Evolutionary conservation across 2,329 filamentous ascomycete genomes (phyloP).

Genomic region (Penicillium griseofulvum): DNA sequence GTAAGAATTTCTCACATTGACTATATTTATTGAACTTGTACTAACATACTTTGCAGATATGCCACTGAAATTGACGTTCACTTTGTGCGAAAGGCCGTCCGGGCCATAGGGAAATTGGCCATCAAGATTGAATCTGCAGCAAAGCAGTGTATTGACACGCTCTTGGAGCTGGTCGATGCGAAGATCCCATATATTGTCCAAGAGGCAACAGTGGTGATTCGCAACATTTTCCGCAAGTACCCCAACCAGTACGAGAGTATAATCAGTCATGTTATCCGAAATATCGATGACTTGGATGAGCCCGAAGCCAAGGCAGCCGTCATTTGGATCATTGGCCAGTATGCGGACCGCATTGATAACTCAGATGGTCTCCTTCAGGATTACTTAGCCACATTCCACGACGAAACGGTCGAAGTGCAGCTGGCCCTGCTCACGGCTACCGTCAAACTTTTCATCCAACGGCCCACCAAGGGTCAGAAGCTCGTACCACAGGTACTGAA

Average conservation of each 20-base stretch:
- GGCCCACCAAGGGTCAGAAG: conserved; percentile 89
- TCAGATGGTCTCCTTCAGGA: conserved; percentile 91
- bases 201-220: conserved; percentile 96
- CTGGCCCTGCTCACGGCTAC: conserved; percentile 91
- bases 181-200: conserved; percentile 99
- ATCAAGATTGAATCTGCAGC: conserved; percentile 98
- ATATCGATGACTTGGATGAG: conserved; percentile 93
- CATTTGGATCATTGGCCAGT: conserved; percentile 99
- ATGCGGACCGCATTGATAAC: conserved; percentile 96
- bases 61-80: conserved; percentile 98
- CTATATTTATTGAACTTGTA: not conserved
- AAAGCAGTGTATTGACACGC: conserved; percentile 82
- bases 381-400: conserved; percentile 88
- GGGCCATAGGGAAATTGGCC: conserved; percentile 94
- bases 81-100: conserved; percentile 95
- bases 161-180: conserved; percentile 92
- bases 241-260: conserved; percentile 98
- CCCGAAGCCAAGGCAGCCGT: conserved; percentile 97
- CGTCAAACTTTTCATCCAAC: conserved; percentile 95
- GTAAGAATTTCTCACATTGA: conserved; percentile 45
- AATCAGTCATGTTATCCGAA: conserved; percentile 91
- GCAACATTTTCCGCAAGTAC: conserved; percentile 99
- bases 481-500: conserved; percentile 93
- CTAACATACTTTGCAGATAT: conserved; percentile 51
- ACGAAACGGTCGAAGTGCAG: conserved; percentile 94